These are phyloP conservation scores for Psilocybe cyanescens DNA, from an alignment of 768 basidiomycete genomes.

Conservation along the genomic window DNA sequence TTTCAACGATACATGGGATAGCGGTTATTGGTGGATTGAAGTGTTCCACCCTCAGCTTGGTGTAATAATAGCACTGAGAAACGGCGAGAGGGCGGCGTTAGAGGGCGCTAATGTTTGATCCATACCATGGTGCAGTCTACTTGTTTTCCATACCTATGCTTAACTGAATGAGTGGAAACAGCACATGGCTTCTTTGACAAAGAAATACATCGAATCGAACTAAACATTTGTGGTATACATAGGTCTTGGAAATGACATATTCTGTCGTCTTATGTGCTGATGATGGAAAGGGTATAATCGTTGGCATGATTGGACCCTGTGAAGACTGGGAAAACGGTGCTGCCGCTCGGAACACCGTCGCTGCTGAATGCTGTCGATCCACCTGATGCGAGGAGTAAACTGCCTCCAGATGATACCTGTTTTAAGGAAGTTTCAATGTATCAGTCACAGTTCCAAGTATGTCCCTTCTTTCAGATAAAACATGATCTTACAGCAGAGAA, in stretches of 20 bases:
- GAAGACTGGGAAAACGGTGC: slow-evolving; percentile 42
- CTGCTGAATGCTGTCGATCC: slow-evolving; percentile 57
- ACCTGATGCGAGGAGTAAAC: slow-evolving; percentile 50
- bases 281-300: slow-evolving; percentile 42
- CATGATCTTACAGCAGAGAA: slow-evolving; percentile 54
- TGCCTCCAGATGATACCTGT: slow-evolving; percentile 50
- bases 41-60: slow-evolving; percentile 5
- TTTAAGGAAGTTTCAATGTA: neutral
- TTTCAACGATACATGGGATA: neutral
- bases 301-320: slow-evolving; percentile 36
- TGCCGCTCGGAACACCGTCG: slow-evolving; percentile 54
- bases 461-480: neutral
- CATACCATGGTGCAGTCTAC: neutral
- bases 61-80: neutral
- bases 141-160: neutral
- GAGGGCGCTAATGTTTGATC: slow-evolving; percentile 14
- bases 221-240: slow-evolving; percentile 1
- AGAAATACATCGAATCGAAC: neutral
- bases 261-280: slow-evolving; percentile 29
- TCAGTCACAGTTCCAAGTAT: neutral
- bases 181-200: neutral
- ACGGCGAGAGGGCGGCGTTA: slow-evolving; percentile 30
- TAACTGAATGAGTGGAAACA: neutral
- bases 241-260: neutral
- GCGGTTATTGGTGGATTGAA: neutral